These are phyloP conservation scores for Xanthoconium stramineum DNA, from an alignment of 768 basidiomycete genomes.

Conservation along the genomic window DNA sequence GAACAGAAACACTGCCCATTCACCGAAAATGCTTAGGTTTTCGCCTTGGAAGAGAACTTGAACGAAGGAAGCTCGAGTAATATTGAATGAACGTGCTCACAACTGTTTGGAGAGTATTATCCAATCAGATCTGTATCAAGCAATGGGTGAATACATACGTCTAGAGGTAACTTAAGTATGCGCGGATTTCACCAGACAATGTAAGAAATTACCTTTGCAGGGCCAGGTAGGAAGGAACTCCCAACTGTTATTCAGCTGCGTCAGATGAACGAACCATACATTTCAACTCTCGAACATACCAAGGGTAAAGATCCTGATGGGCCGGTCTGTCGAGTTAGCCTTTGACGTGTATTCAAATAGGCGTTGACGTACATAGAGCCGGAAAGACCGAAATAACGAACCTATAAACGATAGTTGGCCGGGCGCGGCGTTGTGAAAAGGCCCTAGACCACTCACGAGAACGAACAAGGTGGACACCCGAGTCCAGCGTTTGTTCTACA, in stretches of 20 bases:
- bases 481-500: no score
- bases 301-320: neutral
- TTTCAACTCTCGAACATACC: neutral
- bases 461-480: neutral
- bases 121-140: neutral
- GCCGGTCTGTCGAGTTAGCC: neutral
- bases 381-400: conserved; percentile 15
- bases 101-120: neutral
- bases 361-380: neutral
- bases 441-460: neutral
- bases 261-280: neutral
- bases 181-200: no score
- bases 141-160: conserved; percentile 2
- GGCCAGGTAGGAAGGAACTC: neutral
- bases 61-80: neutral
- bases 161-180: neutral
- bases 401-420: neutral
- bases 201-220: conserved; percentile 1
- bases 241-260: neutral
- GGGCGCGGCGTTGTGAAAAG: neutral
- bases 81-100: neutral
- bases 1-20: conserved; percentile 1
- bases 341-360: neutral
- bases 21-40: neutral
- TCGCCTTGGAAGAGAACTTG: neutral